Base-by-base conservation (phyloP, 2,329 filamentous ascomycete genomes). In the Phialemonium atrogriseum region DNA sequence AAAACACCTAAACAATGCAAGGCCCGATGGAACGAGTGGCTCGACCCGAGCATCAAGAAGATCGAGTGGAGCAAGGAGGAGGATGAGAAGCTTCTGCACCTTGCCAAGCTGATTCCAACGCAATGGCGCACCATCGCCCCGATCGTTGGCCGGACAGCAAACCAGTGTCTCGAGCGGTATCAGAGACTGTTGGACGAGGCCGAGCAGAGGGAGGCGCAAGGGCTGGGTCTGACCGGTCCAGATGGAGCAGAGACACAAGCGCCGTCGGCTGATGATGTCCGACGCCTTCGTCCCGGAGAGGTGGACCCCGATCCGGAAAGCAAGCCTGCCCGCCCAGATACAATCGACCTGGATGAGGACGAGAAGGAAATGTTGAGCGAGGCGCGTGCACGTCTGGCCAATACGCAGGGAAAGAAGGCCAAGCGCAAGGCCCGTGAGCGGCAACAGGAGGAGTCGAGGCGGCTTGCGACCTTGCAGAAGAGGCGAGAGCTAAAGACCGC, bases 1-100 rank as follows among this genome's bases (percentile, higher is more conserved):
- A 98, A 98, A 62, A 96, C 91, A 19, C 80, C 91, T 31, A 98
- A 98, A 66, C 91, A 98, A 66, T 98, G 91, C 77, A 98, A 98
- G 66, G 89, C 91, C 39, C 75, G 91, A 64, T 98, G 91, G 91
- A 79, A 81, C 55, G 89, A 98, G 72, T 98, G 91, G 89, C 75
- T 98, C 45, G 91, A 98, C 54, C 91, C 91, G 13, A 85, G 84
- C 54, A 96, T 98, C 66, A 84, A 89, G 52, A 98, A 98, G 69
- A 91, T 94, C 47, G 91, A 98, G 64, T 98, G 91, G 89, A 94
- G 86, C 55, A 84, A 91, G 52, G 91, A 98, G 60, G 91, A 98
- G 58, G 91, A 98, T 57, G 91, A 98, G 68, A 95, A 94, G 64
- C 71, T 98, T 38, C 63, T 98, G 49, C 91, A 96, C 52, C 71